These are phyloP conservation scores for Saturnispora sekii DNA, from an alignment of 805 yeast genomes.

Conservation along the genomic window DNA sequence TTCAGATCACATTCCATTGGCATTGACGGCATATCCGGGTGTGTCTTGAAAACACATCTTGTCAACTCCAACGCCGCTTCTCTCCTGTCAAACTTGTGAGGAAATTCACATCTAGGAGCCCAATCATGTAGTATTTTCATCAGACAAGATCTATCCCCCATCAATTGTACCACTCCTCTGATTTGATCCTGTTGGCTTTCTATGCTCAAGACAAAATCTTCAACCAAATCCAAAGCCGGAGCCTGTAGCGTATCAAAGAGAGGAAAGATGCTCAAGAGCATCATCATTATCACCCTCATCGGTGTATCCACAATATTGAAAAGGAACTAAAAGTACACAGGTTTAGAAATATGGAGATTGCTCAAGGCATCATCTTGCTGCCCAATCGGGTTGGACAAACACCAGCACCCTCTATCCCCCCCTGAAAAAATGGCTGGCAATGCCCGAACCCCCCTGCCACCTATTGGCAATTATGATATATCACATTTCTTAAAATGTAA, in stretches of 20 bases:
- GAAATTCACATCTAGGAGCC: neutral
- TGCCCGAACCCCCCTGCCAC: neutral
- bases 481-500: constrained; percentile 3
- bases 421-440: neutral
- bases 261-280: neutral
- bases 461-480: constrained; percentile 4
- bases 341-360: no score
- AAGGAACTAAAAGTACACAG: no score
- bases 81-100: constrained; percentile 1
- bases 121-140: neutral
- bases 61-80: constrained; percentile 13
- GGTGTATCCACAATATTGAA: neutral
- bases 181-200: neutral
- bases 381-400: no score
- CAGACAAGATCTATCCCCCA: constrained; percentile 1
- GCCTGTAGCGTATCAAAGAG: neutral
- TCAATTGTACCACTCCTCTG: neutral
- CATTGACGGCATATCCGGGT: constrained; percentile 1
- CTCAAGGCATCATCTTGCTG: no score
- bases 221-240: neutral
- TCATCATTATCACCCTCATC: neutral
- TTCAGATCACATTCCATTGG: constrained; percentile 1
- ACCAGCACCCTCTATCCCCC: no score
- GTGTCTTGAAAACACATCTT: constrained; percentile 11
- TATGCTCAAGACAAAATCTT: neutral